Conservation (phyloP, 2,329 filamentous ascomycete species). For the Xylariaceae sp. region DNA sequence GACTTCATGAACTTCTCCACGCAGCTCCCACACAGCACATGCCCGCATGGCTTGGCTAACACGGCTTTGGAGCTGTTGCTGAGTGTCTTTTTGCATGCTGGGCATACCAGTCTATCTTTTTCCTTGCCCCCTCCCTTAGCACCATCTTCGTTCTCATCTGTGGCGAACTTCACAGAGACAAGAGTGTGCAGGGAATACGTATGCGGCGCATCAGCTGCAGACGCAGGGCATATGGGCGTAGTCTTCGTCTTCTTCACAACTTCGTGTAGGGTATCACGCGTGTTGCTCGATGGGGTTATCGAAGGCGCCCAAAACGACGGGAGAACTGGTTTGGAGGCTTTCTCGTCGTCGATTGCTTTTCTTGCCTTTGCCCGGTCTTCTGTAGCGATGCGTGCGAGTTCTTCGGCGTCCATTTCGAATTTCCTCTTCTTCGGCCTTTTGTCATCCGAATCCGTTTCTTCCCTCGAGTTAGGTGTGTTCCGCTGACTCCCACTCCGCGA, state of each 20-base stretch:
- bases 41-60: slow-evolving; percentile 83
- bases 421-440: slow-evolving; percentile 60
- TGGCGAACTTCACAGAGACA: slow-evolving; percentile 72
- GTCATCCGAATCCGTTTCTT: slow-evolving; percentile 21
- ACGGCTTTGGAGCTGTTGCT: slow-evolving; percentile 80
- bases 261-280: slow-evolving; percentile 53
- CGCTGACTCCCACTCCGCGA: slow-evolving; percentile 23
- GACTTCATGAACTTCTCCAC: slow-evolving; percentile 78
- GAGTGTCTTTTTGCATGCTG: slow-evolving; percentile 79
- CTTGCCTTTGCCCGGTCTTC: slow-evolving; percentile 70
- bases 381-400: slow-evolving; percentile 66
- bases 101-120: slow-evolving; percentile 58
- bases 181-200: slow-evolving; percentile 75
- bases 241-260: slow-evolving; percentile 62
- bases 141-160: slow-evolving; percentile 57
- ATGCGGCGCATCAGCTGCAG: slow-evolving; percentile 64
- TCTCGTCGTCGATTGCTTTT: slow-evolving; percentile 70
- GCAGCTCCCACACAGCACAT: slow-evolving; percentile 85
- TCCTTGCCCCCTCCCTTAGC: slow-evolving; percentile 34
- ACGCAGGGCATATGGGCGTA: slow-evolving; percentile 74
- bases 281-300: slow-evolving; percentile 68
- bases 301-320: slow-evolving; percentile 94
- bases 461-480: slow-evolving; percentile 19
- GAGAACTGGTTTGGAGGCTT: slow-evolving; percentile 64
- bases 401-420: slow-evolving; percentile 75